Conservation (phyloP, 106 monocot genomes). For the Dendrobium chrysotoxum region DNA sequence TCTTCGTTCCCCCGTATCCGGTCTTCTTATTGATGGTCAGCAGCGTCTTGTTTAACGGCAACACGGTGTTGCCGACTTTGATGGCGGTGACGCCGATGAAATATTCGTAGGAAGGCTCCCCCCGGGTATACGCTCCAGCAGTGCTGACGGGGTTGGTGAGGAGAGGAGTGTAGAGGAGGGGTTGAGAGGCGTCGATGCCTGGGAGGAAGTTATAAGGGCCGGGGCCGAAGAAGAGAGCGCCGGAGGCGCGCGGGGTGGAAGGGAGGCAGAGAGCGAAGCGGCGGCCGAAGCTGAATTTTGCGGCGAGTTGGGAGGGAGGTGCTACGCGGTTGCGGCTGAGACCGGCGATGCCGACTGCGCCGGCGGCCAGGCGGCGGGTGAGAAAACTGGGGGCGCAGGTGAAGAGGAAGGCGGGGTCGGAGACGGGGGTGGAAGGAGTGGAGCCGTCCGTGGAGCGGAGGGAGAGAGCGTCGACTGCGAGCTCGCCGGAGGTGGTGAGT, state of each 20-base stretch:
- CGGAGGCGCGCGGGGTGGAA: constrained; percentile 8
- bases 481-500: constrained; percentile 26
- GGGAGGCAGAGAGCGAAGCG: constrained; percentile 65
- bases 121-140: constrained; percentile 19
- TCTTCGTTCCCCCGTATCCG: constrained; percentile 60
- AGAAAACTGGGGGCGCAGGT: constrained; percentile 32
- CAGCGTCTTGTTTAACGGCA: constrained; percentile 32
- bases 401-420: constrained; percentile 31
- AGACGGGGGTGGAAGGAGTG: constrained; percentile 19
- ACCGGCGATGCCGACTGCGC: constrained; percentile 32
- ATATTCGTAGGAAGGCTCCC: constrained; percentile 59
- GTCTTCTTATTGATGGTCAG: constrained; percentile 32
- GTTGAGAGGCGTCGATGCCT: constrained; percentile 27
- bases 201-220: constrained; percentile 52
- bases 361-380: constrained; percentile 33
- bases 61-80: constrained; percentile 26
- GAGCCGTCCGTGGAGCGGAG: constrained; percentile 43
- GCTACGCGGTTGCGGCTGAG: constrained; percentile 36
- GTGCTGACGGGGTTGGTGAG: constrained; percentile 66
- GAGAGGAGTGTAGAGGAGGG: constrained; percentile 58
- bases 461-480: constrained; percentile 34
- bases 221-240: constrained; percentile 67
- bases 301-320: constrained; percentile 45
- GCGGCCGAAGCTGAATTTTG: constrained; percentile 28
- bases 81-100: constrained; percentile 57